Conservation (phyloP, 1,284 basidiomycete species). For the Kwoniella shivajii region DNA sequence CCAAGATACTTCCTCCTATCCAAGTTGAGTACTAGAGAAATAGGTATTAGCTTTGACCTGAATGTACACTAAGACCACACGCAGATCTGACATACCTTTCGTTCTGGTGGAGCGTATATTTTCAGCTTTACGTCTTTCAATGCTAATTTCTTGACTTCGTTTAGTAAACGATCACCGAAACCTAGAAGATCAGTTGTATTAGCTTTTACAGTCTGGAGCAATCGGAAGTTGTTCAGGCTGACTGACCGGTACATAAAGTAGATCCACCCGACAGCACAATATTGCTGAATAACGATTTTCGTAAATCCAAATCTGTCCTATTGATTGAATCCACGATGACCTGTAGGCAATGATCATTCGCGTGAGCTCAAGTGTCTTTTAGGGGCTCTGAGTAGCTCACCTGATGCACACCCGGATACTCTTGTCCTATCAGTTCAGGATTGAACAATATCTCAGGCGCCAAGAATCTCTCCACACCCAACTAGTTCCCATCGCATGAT, state of each 20-base stretch:
- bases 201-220: neutral
- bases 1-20: constrained; percentile 97
- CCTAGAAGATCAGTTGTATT: constrained; percentile 58
- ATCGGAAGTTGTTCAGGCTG: neutral
- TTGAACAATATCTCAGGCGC: constrained; percentile 98
- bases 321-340: constrained; percentile 61
- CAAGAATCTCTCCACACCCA: constrained; percentile 92
- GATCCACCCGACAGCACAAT: constrained; percentile 96
- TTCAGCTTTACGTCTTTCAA: constrained; percentile 98
- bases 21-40: constrained; percentile 82
- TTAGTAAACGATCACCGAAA: constrained; percentile 92
- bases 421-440: constrained; percentile 92
- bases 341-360: constrained; percentile 40
- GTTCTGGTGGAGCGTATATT: constrained; percentile 98
- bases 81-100: constrained; percentile 61
- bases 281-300: constrained; percentile 94
- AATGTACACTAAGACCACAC: neutral
- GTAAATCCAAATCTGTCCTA: constrained; percentile 69
- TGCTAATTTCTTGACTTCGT: constrained; percentile 95
- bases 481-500: constrained; percentile 60
- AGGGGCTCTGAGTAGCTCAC: constrained; percentile 59
- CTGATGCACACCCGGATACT: constrained; percentile 96
- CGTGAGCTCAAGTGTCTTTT: constrained; percentile 20
- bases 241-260: constrained; percentile 83
- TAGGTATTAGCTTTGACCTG: neutral